Evolutionary conservation across 352 stramenopile genomes (phyloP).

Genomic region (Plasmopara halstedii): DNA sequence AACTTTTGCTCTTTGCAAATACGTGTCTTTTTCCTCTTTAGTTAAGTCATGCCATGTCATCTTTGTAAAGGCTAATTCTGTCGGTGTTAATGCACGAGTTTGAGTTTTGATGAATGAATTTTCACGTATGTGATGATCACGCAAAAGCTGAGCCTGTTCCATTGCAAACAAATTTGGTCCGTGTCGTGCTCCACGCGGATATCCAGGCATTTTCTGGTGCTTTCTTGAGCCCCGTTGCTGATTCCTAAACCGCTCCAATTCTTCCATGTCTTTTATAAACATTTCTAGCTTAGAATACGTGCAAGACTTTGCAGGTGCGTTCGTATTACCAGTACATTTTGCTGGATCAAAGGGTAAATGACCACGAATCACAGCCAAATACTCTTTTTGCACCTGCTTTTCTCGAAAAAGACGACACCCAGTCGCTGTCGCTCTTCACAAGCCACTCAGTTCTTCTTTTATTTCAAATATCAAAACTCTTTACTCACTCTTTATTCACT

Average conservation of each 20-base stretch:
- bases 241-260: constrained; percentile 42
- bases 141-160: constrained; percentile 40
- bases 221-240: constrained; percentile 43
- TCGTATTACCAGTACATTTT: constrained; percentile 12
- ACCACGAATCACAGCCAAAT: constrained; percentile 73
- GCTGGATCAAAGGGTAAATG: constrained; percentile 53
- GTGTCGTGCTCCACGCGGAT: constrained; percentile 48
- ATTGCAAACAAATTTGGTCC: constrained; percentile 63
- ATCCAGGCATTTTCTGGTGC: constrained; percentile 43
- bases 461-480: neutral
- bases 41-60: constrained; percentile 44
- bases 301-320: constrained; percentile 24
- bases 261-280: constrained; percentile 65
- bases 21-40: constrained; percentile 36
- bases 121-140: constrained; percentile 14
- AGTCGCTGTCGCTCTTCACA: constrained; percentile 47
- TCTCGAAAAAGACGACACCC: constrained; percentile 69
- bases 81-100: constrained; percentile 19
- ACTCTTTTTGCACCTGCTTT: constrained; percentile 78
- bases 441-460: constrained; percentile 1
- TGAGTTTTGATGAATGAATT: constrained; percentile 1
- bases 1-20: constrained; percentile 28
- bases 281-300: constrained; percentile 58
- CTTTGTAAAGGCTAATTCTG: constrained; percentile 20
- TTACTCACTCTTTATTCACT: constrained; percentile 52